Conservation (phyloP, 805 yeast genomes). For the Nakazawaea molendinolei region DNA sequence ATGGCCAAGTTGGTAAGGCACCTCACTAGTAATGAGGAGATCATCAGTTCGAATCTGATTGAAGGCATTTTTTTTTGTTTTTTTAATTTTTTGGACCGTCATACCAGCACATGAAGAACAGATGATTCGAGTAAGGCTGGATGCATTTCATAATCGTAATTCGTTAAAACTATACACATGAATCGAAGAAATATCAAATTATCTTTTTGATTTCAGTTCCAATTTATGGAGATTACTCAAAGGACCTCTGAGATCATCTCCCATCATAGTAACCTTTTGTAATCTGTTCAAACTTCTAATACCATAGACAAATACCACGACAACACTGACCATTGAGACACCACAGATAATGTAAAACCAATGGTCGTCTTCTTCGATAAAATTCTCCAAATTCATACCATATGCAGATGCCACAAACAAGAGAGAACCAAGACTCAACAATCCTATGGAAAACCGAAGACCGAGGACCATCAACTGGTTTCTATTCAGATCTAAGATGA, state of each 20-base stretch:
- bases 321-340: constrained; percentile 33
- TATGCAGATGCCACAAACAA: constrained; percentile 79
- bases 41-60: constrained; percentile 10
- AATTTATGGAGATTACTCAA: constrained; percentile 2
- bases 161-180: background rate
- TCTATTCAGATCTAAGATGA: constrained; percentile 88
- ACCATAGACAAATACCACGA: constrained; percentile 45
- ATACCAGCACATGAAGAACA: too few relatives aligned
- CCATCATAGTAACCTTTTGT: constrained; percentile 69
- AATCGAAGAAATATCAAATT: background rate
- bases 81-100: too few relatives aligned
- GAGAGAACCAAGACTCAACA: constrained; percentile 76
- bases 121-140: too few relatives aligned
- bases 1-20: constrained; percentile 11
- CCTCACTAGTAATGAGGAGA: constrained; percentile 11
- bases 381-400: constrained; percentile 95
- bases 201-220: constrained; percentile 1
- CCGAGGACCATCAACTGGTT: constrained; percentile 89
- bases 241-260: constrained; percentile 19
- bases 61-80: constrained; percentile 6
- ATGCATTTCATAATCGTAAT: too few relatives aligned
- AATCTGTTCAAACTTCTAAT: constrained; percentile 53
- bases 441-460: constrained; percentile 73
- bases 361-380: constrained; percentile 71
- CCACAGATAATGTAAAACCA: constrained; percentile 56